Conservation (phyloP, 2,329 filamentous ascomycete species). For the Aspergillus intermedius region DNA sequence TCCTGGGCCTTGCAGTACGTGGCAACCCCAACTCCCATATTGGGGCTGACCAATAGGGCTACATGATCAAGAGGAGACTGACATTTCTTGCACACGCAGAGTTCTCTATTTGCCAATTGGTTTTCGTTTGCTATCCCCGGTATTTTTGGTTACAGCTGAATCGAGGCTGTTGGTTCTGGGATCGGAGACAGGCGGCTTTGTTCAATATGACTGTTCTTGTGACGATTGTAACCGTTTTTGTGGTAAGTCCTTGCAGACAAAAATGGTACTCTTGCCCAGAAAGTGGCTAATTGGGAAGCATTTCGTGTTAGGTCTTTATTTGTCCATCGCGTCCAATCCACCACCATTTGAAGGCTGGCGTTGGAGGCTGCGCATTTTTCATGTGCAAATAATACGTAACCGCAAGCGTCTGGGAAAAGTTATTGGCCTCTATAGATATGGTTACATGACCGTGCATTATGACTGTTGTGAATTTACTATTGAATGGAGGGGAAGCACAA, state of each 20-base stretch:
- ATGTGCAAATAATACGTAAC: slow-evolving; percentile 13
- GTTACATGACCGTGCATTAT: neutral
- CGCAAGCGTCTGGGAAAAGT: neutral
- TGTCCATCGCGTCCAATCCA: slow-evolving; percentile 19
- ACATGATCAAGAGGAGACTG: too few species aligned
- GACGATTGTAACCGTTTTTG: slow-evolving; percentile 7
- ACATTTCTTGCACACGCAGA: slow-evolving; percentile 12
- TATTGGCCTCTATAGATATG: neutral
- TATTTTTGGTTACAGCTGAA: slow-evolving; percentile 25
- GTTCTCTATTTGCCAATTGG: slow-evolving; percentile 56
- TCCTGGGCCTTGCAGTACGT: slow-evolving; percentile 52
- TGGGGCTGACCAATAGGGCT: too few species aligned
- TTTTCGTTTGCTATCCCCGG: slow-evolving; percentile 44
- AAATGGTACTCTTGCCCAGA: neutral
- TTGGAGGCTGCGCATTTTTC: slow-evolving; percentile 15
- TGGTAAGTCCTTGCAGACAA: slow-evolving; percentile 7
- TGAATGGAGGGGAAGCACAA: too few species aligned
- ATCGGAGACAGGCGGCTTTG: slow-evolving; percentile 14
- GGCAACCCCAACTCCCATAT: neutral
- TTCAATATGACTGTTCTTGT: slow-evolving; percentile 12
- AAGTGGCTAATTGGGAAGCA: slow-evolving; percentile 5
- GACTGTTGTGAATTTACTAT: neutral
- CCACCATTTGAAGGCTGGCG: slow-evolving; percentile 7
- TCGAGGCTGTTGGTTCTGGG: slow-evolving; percentile 12
- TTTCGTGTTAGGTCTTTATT: slow-evolving; percentile 21